These are phyloP conservation scores for Ramichloridium luteum DNA, from an alignment of 2,329 filamentous ascomycete species.

Conservation along the genomic window DNA sequence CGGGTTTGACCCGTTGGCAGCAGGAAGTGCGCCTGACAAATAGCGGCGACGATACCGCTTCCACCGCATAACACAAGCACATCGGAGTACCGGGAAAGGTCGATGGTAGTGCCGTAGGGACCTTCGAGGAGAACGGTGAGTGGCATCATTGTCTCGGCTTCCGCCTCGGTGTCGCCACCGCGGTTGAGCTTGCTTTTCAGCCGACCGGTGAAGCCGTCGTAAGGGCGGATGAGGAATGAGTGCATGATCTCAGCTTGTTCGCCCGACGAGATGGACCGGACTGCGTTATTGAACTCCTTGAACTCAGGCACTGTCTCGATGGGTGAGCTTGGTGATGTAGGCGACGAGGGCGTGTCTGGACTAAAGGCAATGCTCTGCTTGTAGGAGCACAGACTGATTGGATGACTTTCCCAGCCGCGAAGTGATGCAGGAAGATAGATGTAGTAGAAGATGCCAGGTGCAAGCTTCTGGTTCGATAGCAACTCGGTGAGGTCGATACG, in stretches of 20 bases:
- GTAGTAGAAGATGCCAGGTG: constrained; percentile 40
- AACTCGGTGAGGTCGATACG: constrained; percentile 33
- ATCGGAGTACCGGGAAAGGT: constrained; percentile 30
- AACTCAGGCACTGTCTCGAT: too few relatives aligned
- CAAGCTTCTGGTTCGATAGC: constrained; percentile 24
- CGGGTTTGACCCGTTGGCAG: constrained; percentile 4
- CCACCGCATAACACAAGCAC: constrained; percentile 36
- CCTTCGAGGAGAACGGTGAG: constrained; percentile 36
- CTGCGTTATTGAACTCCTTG: constrained; percentile 5
- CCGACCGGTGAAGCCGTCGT: constrained; percentile 39
- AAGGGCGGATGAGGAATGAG: constrained; percentile 39
- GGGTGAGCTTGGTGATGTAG: constrained; percentile 2
- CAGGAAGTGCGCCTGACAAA: constrained; percentile 14
- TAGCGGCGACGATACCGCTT: constrained; percentile 37
- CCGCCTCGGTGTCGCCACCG: constrained; percentile 12
- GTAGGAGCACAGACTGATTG: constrained; percentile 34
- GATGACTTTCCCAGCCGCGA: constrained; percentile 40
- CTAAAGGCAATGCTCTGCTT: constrained; percentile 2
- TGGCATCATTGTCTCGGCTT: constrained; percentile 21
- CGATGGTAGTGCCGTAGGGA: constrained; percentile 35
- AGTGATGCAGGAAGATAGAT: constrained; percentile 35
- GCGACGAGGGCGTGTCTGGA: not conserved
- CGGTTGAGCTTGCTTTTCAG: constrained; percentile 28
- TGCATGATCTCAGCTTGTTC: constrained; percentile 15
- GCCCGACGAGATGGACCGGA: constrained; percentile 6